A percentile compares a stretch with the other conserved stretches of the same genome.
phyloP scores from a whole-genome alignment of 163 green algal genomes.

The Volvox carteri region DNA sequence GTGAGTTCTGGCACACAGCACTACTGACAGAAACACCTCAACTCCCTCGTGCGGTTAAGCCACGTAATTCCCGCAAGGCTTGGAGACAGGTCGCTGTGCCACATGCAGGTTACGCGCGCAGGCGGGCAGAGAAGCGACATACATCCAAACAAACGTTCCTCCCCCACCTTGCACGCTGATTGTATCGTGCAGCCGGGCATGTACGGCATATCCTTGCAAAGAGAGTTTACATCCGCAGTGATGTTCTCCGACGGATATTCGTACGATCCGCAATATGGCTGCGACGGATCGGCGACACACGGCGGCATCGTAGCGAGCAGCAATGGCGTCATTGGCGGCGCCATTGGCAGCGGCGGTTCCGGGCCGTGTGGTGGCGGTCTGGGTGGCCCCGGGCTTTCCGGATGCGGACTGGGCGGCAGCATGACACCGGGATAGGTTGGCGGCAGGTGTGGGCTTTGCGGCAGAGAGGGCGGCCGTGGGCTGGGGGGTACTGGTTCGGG shows the following conservation, averaged over 20 bases:
- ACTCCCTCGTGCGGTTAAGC: no score
- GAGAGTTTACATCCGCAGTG: not conserved
- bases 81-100: no score
- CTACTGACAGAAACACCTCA: no score
- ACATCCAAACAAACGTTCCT: not conserved
- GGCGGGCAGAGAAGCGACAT: no score
- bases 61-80: no score
- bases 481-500: not conserved
- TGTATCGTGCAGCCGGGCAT: slow-evolving; percentile 53
- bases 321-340: not conserved
- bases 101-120: no score
- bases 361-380: not conserved
- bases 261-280: slow-evolving; percentile 37
- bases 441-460: not conserved
- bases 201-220: slow-evolving; percentile 54
- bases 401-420: not conserved
- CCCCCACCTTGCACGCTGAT: slow-evolving; percentile 16
- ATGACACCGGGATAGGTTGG: not conserved
- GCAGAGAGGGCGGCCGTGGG: not conserved
- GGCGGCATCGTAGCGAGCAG: not conserved
- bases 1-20: no score
- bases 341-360: not conserved
- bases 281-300: slow-evolving; percentile 37
- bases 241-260: slow-evolving; percentile 4
- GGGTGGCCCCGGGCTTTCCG: not conserved